phyloP scores from a whole-genome alignment of 2,329 filamentous ascomycete species.

The Trichoderma atroviride region DNA sequence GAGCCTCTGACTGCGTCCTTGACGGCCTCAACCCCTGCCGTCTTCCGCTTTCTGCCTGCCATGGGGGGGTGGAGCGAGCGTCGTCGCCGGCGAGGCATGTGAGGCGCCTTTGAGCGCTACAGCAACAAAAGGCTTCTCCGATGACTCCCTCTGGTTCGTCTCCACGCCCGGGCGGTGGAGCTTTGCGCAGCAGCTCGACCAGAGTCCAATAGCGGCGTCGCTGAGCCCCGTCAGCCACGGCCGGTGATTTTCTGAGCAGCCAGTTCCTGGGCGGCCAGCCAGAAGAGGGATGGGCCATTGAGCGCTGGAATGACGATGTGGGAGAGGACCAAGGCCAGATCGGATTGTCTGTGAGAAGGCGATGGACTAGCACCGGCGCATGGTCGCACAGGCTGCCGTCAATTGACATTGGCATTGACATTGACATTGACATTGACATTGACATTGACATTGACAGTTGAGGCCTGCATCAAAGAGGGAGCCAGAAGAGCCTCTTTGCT shows the following conservation, averaged over 20 bases:
- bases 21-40: slow-evolving; percentile 16
- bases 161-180: slow-evolving; percentile 17
- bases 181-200: slow-evolving; percentile 6
- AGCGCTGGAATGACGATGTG: neutral
- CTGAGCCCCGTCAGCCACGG: slow-evolving; percentile 28
- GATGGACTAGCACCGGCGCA: neutral
- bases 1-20: slow-evolving; percentile 14
- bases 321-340: neutral
- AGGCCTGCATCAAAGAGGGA: neutral
- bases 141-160: slow-evolving; percentile 26
- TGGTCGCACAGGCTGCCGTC: slow-evolving; percentile 4
- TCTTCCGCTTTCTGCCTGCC: slow-evolving; percentile 26
- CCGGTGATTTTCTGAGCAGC: slow-evolving; percentile 6
- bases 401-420: neutral
- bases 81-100: slow-evolving; percentile 22
- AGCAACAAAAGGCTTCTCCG: slow-evolving; percentile 15
- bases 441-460: neutral
- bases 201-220: slow-evolving; percentile 23
- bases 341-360: neutral
- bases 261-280: slow-evolving; percentile 21
- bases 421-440: too few species aligned
- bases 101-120: slow-evolving; percentile 23
- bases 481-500: slow-evolving; percentile 16
- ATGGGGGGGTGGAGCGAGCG: slow-evolving; percentile 5
- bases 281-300: slow-evolving; percentile 13